Conservation (phyloP, 352 stramenopile genomes). For the Globisporangium megalacanthum region DNA sequence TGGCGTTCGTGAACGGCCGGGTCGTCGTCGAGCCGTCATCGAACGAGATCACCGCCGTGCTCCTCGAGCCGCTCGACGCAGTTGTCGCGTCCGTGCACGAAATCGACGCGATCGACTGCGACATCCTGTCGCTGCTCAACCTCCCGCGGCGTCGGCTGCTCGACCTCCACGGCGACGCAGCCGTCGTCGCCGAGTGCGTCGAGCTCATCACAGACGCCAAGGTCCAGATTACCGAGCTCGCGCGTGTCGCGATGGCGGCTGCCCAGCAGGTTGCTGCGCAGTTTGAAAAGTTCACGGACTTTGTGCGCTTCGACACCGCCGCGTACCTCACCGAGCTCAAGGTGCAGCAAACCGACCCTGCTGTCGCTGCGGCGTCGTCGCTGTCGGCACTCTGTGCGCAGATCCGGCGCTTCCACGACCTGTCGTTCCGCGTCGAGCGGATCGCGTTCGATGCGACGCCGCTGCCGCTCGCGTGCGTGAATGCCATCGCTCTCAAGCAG, state of each 20-base stretch:
- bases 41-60: conserved; percentile 65
- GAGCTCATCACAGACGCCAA: conserved; percentile 46
- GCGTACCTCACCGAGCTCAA: conserved; percentile 69
- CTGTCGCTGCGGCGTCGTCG: conserved; percentile 13
- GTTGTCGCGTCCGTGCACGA: conserved; percentile 72
- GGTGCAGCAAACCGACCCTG: conserved; percentile 4
- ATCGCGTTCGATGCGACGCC: conserved; percentile 70
- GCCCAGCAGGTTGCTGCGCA: conserved; percentile 61
- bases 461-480: conserved; percentile 79
- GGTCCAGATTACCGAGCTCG: conserved; percentile 39
- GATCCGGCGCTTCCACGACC: conserved; percentile 74
- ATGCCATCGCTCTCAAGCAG: conserved; percentile 56
- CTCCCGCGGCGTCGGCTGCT: conserved; percentile 60
- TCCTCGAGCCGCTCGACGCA: conserved; percentile 77
- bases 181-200: conserved; percentile 44
- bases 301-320: conserved; percentile 74
- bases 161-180: conserved; percentile 30
- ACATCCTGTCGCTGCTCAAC: conserved; percentile 87
- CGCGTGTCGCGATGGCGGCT: conserved; percentile 56
- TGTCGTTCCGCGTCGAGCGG: conserved; percentile 50
- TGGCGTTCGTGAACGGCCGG: conserved; percentile 36
- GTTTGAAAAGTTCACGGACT: conserved; percentile 78
- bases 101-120: conserved; percentile 82
- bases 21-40: conserved; percentile 58
- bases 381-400: conserved; percentile 49